phyloP scores from a whole-genome alignment of 768 basidiomycete genomes.

The Leccinellum luteum region DNA sequence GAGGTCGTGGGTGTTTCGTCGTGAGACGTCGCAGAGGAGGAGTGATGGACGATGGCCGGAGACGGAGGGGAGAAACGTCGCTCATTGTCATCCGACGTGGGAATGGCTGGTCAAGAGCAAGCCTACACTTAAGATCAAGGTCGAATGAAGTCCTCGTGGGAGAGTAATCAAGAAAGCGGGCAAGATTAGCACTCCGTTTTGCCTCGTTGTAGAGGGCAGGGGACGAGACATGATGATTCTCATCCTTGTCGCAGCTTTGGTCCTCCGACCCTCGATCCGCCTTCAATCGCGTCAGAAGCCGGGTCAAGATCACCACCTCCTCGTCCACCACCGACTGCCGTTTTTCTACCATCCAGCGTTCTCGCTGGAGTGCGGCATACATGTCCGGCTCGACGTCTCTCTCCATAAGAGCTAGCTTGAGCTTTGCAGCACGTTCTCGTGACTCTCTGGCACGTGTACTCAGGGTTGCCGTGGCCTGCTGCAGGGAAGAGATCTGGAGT shows the following conservation, averaged over 20 bases:
- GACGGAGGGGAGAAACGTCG: conserved; percentile 34
- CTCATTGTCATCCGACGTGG: conserved; percentile 36
- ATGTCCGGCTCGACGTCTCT: conserved; percentile 37
- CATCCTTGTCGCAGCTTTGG: conserved; percentile 7
- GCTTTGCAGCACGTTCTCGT: conserved; percentile 38
- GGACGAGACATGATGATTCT: conserved; percentile 18
- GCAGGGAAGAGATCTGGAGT: conserved; percentile 47
- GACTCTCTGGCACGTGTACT: conserved; percentile 45
- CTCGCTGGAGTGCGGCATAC: conserved; percentile 40
- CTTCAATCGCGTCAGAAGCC: conserved; percentile 34
- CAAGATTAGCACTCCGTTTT: conserved; percentile 37
- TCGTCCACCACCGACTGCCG: conserved; percentile 36
- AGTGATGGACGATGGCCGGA: conserved; percentile 31
- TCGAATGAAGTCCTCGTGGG: conserved; percentile 33
- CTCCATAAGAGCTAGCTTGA: conserved; percentile 38
- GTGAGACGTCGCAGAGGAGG: conserved; percentile 28
- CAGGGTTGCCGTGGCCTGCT: conserved; percentile 42
- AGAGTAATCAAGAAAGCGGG: conserved; percentile 37
- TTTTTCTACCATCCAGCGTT: conserved; percentile 53
- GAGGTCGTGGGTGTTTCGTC: conserved; percentile 24
- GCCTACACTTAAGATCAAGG: conserved; percentile 30
- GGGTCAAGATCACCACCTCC: conserved; percentile 36
- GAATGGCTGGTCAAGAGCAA: conserved; percentile 28
- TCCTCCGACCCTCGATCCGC: conserved; percentile 24
- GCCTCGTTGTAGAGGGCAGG: conserved; percentile 24